Base-by-base conservation (phyloP, 2,329 filamentous ascomycete species). In the Knufia fluminis region DNA sequence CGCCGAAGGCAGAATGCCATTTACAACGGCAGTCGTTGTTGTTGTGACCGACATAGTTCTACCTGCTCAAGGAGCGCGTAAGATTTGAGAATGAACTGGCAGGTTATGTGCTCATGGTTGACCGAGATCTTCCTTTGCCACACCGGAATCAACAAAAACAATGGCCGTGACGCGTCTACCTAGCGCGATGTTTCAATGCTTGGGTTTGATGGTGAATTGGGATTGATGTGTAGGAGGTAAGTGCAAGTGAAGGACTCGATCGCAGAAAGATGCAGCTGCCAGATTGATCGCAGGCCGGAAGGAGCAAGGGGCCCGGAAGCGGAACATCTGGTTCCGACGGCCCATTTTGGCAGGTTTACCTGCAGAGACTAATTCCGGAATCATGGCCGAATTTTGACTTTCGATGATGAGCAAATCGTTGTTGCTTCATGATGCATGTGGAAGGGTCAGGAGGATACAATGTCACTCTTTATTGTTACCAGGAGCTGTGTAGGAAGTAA, bases 1-100 rank as follows among this genome's bases (percentile, higher is more conserved):
- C 24, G 59, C 58, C 36, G 56, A n/a, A 24, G 54, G 57, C 48
- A 54, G 31, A 43, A 54, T 41, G 66, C 64, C 58, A 61, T 58
- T 59, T 19, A 52, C 50, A 41, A 58, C 46, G 36, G n/a, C n/a
- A n/a, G n/a, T n/a, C n/a, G 52, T 49, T 40, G 47, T 53, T 49
- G 53, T 46, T 19, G 53, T 50, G 48, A 51, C 52, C 49, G 57
- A 46, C 57, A 59, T 59, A 40, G 35, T 52, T 50, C 47, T 31
- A 32, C 48, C 50, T 24, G 52, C 55, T 51, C 49, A 41, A 22
- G 22, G 23, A 48, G 36, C 46, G 36, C 35, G 46, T 20, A 22
- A 10, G 14, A 12, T 26, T 20, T 19, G 26, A 33, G 16, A 23
- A 33, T 23, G 42, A 24, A 20, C 19, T 32, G 36, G 28, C 28